phyloP scores from a whole-genome alignment of 73 alveolate species.

The Tetrahymena thermophila region DNA sequence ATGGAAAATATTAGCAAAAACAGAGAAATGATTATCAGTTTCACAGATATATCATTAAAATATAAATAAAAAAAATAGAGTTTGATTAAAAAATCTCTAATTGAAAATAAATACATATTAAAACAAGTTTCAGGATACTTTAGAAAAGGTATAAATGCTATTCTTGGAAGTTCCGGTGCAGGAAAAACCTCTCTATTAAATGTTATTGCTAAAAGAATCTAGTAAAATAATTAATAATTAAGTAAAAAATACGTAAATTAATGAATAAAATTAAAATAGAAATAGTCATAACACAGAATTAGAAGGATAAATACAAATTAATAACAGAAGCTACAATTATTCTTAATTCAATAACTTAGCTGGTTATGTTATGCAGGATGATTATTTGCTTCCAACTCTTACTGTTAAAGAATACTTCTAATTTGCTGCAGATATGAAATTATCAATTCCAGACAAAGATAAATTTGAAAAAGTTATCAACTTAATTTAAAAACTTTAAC shows the following conservation, averaged over 20 bases:
- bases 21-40: background rate
- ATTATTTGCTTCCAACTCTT: constrained; percentile 16
- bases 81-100: background rate
- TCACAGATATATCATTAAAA: background rate
- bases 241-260: background rate
- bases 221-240: background rate
- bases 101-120: background rate
- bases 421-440: constrained; percentile 43
- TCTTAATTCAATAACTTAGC: constrained; percentile 14
- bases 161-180: background rate
- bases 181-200: background rate
- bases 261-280: background rate
- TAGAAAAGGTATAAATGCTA: background rate
- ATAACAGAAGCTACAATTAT: background rate
- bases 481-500: background rate
- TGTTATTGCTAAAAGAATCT: background rate
- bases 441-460: background rate
- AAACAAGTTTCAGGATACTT: background rate
- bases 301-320: background rate
- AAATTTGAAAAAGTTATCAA: background rate
- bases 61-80: background rate
- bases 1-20: background rate
- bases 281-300: background rate
- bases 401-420: constrained; percentile 50
- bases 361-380: constrained; percentile 54